These are phyloP conservation scores for Aspergillus carbonarius DNA, from an alignment of 2,329 filamentous ascomycete species.

Conservation along the genomic window DNA sequence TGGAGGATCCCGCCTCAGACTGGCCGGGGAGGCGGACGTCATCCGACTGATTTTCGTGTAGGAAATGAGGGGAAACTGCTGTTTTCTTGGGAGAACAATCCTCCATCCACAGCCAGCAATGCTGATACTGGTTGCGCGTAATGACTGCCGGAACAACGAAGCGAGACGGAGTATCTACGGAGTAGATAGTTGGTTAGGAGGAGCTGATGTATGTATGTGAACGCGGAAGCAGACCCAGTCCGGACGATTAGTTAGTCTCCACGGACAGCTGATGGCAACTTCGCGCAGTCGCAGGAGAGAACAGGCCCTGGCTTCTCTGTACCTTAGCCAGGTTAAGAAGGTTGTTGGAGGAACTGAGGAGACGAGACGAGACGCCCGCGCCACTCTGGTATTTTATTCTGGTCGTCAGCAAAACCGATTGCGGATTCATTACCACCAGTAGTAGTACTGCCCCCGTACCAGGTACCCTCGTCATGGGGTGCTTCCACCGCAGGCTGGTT, in stretches of 20 bases:
- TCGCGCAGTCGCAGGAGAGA: background rate
- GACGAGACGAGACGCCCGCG: conserved; percentile 1
- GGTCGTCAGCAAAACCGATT: background rate
- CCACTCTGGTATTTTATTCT: conserved; percentile 10
- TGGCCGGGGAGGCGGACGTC: conserved; percentile 9
- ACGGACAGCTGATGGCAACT: conserved; percentile 13
- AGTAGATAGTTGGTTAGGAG: background rate
- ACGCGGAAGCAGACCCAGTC: conserved; percentile 26
- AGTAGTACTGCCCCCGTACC: background rate
- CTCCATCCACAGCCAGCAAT: no score
- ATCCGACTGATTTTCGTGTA: conserved; percentile 15
- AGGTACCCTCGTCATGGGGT: background rate
- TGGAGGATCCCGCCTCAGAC: background rate
- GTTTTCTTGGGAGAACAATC: background rate
- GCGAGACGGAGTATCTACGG: background rate
- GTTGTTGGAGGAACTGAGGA: conserved; percentile 3
- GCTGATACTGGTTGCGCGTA: background rate
- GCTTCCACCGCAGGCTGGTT: background rate
- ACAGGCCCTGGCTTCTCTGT: background rate
- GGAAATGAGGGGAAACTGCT: background rate
- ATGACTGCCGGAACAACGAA: background rate
- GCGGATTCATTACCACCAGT: background rate
- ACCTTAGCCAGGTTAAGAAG: conserved; percentile 9
- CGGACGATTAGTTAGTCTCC: conserved; percentile 11
- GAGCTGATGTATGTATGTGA: conserved; percentile 4